Evolutionary conservation across 1,139 yeast species (phyloP).

Genomic region (Scheffersomyces parashehatae): DNA sequence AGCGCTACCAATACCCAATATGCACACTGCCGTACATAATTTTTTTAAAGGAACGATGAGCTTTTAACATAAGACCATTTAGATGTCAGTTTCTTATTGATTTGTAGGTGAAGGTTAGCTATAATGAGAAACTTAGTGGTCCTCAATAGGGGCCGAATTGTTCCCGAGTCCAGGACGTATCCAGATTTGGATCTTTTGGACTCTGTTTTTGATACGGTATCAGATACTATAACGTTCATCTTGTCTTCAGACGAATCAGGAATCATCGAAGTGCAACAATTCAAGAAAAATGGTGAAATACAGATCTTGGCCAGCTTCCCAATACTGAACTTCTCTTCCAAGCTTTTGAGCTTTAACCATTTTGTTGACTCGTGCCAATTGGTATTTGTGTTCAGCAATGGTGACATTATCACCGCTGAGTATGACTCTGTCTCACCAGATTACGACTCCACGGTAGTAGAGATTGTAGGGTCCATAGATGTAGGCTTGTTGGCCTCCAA

Average conservation of each 20-base stretch:
- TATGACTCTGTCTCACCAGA: slow-evolving; percentile 55
- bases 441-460: slow-evolving; percentile 55
- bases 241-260: slow-evolving; percentile 63
- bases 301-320: slow-evolving; percentile 60
- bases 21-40: slow-evolving; percentile 1
- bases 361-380: slow-evolving; percentile 66
- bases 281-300: slow-evolving; percentile 57
- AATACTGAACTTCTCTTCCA: slow-evolving; percentile 23
- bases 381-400: slow-evolving; percentile 61
- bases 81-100: not conserved
- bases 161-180: slow-evolving; percentile 49
- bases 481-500: slow-evolving; percentile 69
- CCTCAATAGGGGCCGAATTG: slow-evolving; percentile 55
- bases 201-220: slow-evolving; percentile 72
- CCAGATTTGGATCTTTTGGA: slow-evolving; percentile 64
- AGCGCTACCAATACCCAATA: slow-evolving; percentile 3
- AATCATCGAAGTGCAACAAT: slow-evolving; percentile 51
- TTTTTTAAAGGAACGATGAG: slow-evolving; percentile 9
- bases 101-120: not conserved
- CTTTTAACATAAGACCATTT: not conserved
- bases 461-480: slow-evolving; percentile 85
- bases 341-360: slow-evolving; percentile 54
- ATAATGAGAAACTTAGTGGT: slow-evolving; percentile 60
- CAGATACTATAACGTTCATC: slow-evolving; percentile 71
- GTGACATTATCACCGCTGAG: slow-evolving; percentile 70